Percentiles rank a stretch among this genome's conserved stretches.
phyloP scores from a whole-genome alignment of 108 stramenopile genomes.

The Skeletonema potamos region DNA sequence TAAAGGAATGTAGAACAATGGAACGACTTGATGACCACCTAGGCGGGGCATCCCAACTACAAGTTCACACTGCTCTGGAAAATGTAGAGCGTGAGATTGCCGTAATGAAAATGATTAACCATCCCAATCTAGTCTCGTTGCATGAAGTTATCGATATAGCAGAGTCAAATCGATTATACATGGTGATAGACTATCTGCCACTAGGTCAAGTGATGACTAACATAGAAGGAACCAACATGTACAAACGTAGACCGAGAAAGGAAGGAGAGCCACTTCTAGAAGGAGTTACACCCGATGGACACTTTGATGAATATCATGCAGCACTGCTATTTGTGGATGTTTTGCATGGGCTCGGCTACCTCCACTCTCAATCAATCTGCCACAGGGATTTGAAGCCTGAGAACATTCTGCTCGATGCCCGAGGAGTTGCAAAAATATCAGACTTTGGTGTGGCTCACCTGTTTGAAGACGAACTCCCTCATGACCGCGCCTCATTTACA shows the following conservation, averaged over 20 bases:
- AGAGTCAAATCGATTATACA: conserved; percentile 69
- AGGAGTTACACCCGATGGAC: conserved; percentile 46
- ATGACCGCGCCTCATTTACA: background rate
- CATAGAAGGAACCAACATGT: conserved; percentile 51
- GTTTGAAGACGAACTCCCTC: conserved; percentile 65
- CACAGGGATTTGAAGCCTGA: conserved; percentile 87
- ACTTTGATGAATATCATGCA: conserved; percentile 68
- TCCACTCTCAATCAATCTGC: conserved; percentile 76
- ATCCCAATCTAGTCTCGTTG: conserved; percentile 75
- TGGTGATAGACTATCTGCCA: conserved; percentile 85
- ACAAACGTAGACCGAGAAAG: conserved; percentile 37
- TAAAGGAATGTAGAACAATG: conserved; percentile 66
- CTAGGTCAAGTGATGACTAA: conserved; percentile 82
- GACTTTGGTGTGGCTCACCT: conserved; percentile 89
- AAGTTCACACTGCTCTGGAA: conserved; percentile 67
- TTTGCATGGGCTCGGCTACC: conserved; percentile 76
- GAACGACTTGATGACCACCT: background rate
- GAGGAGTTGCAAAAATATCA: conserved; percentile 72
- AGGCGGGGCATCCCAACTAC: conserved; percentile 44
- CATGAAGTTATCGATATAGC: conserved; percentile 79
- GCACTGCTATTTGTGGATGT: conserved; percentile 80
- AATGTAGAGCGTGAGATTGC: conserved; percentile 85
- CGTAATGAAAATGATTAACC: conserved; percentile 80
- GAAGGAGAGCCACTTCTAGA: conserved; percentile 14
- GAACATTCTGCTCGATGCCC: conserved; percentile 67